These are phyloP conservation scores for Kodamaea sp. DNA, from an alignment of 1,139 yeast species.

Conservation along the genomic window DNA sequence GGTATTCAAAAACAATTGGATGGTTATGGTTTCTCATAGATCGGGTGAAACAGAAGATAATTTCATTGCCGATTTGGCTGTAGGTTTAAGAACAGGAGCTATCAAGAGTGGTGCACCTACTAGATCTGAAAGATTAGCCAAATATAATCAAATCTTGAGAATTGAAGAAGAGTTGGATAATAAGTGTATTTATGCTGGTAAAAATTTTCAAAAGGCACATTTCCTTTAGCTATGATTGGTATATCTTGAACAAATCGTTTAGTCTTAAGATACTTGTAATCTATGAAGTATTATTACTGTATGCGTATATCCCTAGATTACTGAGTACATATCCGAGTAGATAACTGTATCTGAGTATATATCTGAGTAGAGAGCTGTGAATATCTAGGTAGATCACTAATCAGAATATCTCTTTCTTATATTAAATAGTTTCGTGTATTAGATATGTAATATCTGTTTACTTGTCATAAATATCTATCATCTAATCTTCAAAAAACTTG, in stretches of 20 bases:
- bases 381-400: background rate
- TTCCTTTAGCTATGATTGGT: background rate
- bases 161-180: slow-evolving; percentile 64
- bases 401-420: background rate
- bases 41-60: slow-evolving; percentile 6
- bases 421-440: background rate
- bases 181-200: slow-evolving; percentile 37
- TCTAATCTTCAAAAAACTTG: slow-evolving; percentile 16
- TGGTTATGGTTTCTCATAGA: slow-evolving; percentile 5
- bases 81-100: slow-evolving; percentile 5
- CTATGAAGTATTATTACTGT: no score
- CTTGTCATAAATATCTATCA: background rate
- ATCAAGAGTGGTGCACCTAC: slow-evolving; percentile 8
- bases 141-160: slow-evolving; percentile 5
- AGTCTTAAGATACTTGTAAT: no score
- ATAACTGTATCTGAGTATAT: no score
- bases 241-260: background rate
- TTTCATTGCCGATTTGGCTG: slow-evolving; percentile 6
- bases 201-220: slow-evolving; percentile 1
- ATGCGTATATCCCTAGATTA: no score
- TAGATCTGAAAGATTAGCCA: slow-evolving; percentile 7
- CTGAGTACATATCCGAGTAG: no score
- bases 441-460: background rate
- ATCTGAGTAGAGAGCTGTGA: background rate
- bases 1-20: slow-evolving; percentile 2